A percentile compares a stretch with the other conserved stretches of the same genome.
phyloP scores from a whole-genome alignment of 2,329 filamentous ascomycete species.

The Fusarium verrucosum region DNA sequence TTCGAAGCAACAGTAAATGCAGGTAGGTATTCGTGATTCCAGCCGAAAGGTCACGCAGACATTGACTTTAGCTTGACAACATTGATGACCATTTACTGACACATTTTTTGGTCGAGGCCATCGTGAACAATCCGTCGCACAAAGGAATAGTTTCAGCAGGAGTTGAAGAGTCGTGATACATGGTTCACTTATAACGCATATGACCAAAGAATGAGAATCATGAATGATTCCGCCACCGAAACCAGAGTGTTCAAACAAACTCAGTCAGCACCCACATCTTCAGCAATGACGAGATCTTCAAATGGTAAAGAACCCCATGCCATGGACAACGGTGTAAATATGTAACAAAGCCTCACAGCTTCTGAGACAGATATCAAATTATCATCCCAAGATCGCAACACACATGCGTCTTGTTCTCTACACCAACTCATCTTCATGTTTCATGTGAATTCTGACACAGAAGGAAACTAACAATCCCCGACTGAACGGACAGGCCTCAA shows the following conservation, averaged over 20 bases:
- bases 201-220: background rate
- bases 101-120: background rate
- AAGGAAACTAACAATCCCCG: constrained; percentile 4
- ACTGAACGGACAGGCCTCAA: constrained; percentile 20
- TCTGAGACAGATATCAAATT: constrained; percentile 2
- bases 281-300: background rate
- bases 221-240: background rate
- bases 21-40: constrained; percentile 7
- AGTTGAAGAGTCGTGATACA: background rate
- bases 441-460: constrained; percentile 5
- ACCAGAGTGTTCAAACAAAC: background rate
- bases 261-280: background rate
- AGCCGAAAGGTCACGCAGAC: constrained; percentile 12
- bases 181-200: background rate
- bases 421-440: constrained; percentile 15
- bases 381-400: constrained; percentile 17
- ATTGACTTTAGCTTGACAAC: background rate
- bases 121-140: background rate
- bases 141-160: background rate
- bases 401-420: constrained; percentile 2
- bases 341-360: constrained; percentile 7
- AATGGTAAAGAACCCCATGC: background rate
- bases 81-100: background rate
- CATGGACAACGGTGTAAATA: background rate
- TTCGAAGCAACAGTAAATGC: no score